Base-by-base conservation (phyloP, 495 filamentous ascomycete species). In the Penicillium alfredii region DNA sequence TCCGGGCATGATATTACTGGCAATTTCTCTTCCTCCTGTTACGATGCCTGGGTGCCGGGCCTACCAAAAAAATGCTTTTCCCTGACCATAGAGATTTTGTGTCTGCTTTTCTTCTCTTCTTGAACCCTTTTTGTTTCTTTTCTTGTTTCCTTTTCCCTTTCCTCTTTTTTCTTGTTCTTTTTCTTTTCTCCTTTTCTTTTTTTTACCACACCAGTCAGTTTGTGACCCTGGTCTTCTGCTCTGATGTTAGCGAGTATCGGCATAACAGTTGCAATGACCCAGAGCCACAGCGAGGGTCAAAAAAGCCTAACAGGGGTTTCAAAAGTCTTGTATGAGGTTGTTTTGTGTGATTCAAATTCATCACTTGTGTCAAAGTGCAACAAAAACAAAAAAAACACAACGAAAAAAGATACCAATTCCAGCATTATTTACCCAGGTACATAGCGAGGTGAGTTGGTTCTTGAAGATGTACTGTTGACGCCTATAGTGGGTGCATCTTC, bases 1-100 rank as follows among this genome's bases (percentile, higher is more conserved):
- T 66, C 54, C 58, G 51, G 62, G 43, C 55, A 53, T 63, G 49
- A 57, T 61, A 35, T 60, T 59, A 53, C 50, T 46, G 56, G 54
- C 47, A 64, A 56, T 58, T 47, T 62, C 46, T 53, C 40, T 40
- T 42, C 20, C 26, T 29, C 18, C 31, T 28, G 21, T 44, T 55
- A 53, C 47, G 44, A 60, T 60, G 53, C 55, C 58, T 60, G 50
- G 2, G 44, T 45, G 43, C 54, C 40, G 52, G 60, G 51, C 56
- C 40, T 41, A 56, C n/a, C 47, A 55, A 56, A 49, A 43, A 38
- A 32, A 40, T 39, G 57, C 38, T 34, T 45, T 55, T 42, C 33
- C 44, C 53, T 47, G 51, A 49, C 47, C 51, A 66, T 66, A 68
- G 62, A 68, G 35, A 53, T 42, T 57, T 49, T 38, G 43, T 54